Evolutionary conservation across 208 protist species (phyloP), one percentile per base, ranked within the genome.

Genomic region (Jaenimonas drosophilae): DNA sequence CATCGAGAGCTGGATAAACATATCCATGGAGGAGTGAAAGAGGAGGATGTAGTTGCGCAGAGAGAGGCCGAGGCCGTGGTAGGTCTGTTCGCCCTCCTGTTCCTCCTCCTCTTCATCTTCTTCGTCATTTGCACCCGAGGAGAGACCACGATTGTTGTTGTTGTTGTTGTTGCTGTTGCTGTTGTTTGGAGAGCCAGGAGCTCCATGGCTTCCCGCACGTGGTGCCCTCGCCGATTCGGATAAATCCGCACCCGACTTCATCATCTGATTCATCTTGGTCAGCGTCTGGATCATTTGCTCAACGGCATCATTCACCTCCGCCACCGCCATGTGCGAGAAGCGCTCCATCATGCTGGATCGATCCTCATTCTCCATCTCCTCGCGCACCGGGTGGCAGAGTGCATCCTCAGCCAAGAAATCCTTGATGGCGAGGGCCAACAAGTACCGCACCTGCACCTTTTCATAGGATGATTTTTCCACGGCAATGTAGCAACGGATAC

Each of bases 401-500:
- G 70, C 63, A 21, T 84, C 63, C 17, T 64, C 65, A 31, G 60
- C 49, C 27, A 94, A 64, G 42, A 94, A 83, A 11, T 38, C 64
- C 34, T 86, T 83, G 24, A 83, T 75, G 53, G 70, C 81, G 58
- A 73, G 61, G 4, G 81, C 85, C 20, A 94, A 73, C 50, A 85
- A 64, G 49, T 90, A 91, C 37, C 86, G 86, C 36, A 89, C 81
- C 31, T 75, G 32, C n/a, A 88, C 69, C 31, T 71, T 65, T 52
- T 94, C 86, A 54, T 91, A 91, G 6, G 64, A 72, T 11, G 70
- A 88, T 64, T 86, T 90, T 55, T 94, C 81, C 42, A 94, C 81
- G 0, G 86, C 72, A 43, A 90, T 94, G 64, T 94, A 94, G 61
- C 86, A 94, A 24, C 78, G 44, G 34, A 94, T 77, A 67, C 81